These are phyloP conservation scores for Starmerella vitae DNA, from an alignment of 805 yeast genomes.

Conservation along the genomic window DNA sequence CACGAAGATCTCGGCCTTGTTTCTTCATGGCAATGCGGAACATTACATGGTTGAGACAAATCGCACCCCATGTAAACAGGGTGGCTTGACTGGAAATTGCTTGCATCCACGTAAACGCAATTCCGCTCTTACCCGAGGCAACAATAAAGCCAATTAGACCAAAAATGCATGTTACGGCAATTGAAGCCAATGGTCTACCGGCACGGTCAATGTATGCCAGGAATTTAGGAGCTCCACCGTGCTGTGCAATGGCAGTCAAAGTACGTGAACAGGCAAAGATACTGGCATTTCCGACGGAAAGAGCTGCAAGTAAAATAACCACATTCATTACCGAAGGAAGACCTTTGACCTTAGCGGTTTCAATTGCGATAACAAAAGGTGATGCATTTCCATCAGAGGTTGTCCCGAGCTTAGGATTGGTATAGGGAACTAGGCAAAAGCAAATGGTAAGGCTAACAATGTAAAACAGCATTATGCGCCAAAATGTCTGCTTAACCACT, in stretches of 20 bases:
- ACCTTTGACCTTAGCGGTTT: slow-evolving; percentile 51
- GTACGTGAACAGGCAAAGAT: slow-evolving; percentile 64
- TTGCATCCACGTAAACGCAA: slow-evolving; percentile 58
- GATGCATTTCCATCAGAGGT: slow-evolving; percentile 51
- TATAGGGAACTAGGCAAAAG: slow-evolving; percentile 63
- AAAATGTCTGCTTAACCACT: slow-evolving; percentile 69
- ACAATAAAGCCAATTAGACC: slow-evolving; percentile 51
- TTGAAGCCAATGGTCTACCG: slow-evolving; percentile 68
- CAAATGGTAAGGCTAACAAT: slow-evolving; percentile 42
- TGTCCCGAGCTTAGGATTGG: slow-evolving; percentile 35
- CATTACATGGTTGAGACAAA: slow-evolving; percentile 47
- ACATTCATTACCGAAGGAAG: slow-evolving; percentile 60
- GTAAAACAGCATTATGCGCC: slow-evolving; percentile 66
- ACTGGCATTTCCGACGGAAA: slow-evolving; percentile 64
- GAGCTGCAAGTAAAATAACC: slow-evolving; percentile 51
- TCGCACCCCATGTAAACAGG: slow-evolving; percentile 68
- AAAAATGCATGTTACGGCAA: slow-evolving; percentile 33
- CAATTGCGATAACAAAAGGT: slow-evolving; percentile 60
- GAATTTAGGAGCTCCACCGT: slow-evolving; percentile 45
- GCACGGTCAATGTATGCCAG: slow-evolving; percentile 54
- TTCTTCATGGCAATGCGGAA: slow-evolving; percentile 41
- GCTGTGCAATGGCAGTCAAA: slow-evolving; percentile 49
- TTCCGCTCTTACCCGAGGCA: slow-evolving; percentile 38
- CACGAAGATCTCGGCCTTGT: slow-evolving; percentile 55
- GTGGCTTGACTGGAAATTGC: slow-evolving; percentile 68